Evolutionary conservation across 129 eudicot genomes (phyloP), one percentile per base, ranked within the genome.

Genomic region (Helianthus tuberosus): DNA sequence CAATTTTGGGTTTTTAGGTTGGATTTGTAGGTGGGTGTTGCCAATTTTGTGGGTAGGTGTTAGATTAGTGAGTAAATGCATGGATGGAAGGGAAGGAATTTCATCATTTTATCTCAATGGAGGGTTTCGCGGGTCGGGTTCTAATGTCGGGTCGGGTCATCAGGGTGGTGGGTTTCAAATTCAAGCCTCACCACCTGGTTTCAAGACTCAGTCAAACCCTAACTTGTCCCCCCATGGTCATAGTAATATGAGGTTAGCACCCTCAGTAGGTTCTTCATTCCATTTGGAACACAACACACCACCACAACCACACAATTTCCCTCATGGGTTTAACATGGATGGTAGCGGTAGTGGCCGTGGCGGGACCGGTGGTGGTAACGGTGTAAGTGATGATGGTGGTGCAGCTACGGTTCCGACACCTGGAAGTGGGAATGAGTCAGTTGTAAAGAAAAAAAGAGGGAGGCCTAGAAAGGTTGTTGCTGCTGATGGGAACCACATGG

Each of bases 41-140:
- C 1, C 35, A 38, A n/a, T 58, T 77, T 69, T 58, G 52, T 59
- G 80, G 80, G 74, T 55, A 38, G 68, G 83, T 79, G 79, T 15
- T 17, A 66, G 32, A 50, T 68, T 84, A 58, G 50, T 61, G 79
- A 68, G 88, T 92, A 85, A 87, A 86, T 92, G 98, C 89, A 93
- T 93, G 98, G 98, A 93, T 83, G 93, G 98, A 64, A 90, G 96
- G 78, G 96, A 93, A 68, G 95, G 96, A 64, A 90, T 89, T 88
- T 64, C 90, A 82, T 78, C 96, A 43, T 92, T 88, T 78, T 93
- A 89, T 83, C 84, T 88, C 75, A 88, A 88, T 67, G 85, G 92
- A 79, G 89, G 84, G 75, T 53, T 85, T 78, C 72, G 87, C 49
- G 94, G 89, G 77, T 74, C 92, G 52, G 91, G 75, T 77, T 64